A percentile compares a stretch with the other conserved stretches of the same genome.
These are phyloP conservation scores for Hypoxylon intermedium DNA, from an alignment of 495 filamentous ascomycete species.

Conservation along the genomic window DNA sequence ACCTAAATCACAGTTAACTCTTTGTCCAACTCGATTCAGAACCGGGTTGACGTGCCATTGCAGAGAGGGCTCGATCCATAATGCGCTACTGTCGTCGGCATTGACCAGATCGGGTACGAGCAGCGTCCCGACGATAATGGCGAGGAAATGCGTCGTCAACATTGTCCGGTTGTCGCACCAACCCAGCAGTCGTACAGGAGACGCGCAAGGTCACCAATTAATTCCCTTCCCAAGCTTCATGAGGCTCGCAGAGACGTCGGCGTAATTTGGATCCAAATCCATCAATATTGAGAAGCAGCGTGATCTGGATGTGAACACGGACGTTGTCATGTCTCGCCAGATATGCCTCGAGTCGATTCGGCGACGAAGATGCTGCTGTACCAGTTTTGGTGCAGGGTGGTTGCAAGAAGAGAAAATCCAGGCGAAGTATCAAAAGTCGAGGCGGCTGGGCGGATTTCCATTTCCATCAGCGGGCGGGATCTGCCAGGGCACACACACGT, in stretches of 20 bases:
- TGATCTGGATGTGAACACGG: slow-evolving; percentile 10
- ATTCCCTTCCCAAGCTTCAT: slow-evolving; percentile 41
- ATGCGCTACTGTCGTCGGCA: slow-evolving; percentile 37
- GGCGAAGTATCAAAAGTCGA: slow-evolving; percentile 27
- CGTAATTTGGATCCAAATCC: slow-evolving; percentile 28
- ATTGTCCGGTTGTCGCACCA: slow-evolving; percentile 42
- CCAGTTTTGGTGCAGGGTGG: slow-evolving; percentile 12
- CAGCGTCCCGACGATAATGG: slow-evolving; percentile 50
- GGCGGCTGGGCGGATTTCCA: slow-evolving; percentile 2
- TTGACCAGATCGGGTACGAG: slow-evolving; percentile 44
- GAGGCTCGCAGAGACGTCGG: slow-evolving; percentile 26
- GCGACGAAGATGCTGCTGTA: slow-evolving; percentile 12
- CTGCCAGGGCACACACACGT: slow-evolving; percentile 35
- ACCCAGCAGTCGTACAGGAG: slow-evolving; percentile 37
- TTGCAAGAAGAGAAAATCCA: slow-evolving; percentile 26
- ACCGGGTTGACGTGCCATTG: slow-evolving; percentile 48
- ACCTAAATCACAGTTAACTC: slow-evolving; percentile 46
- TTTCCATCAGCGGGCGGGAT: slow-evolving; percentile 35
- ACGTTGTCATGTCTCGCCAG: slow-evolving; percentile 21
- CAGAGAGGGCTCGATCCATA: slow-evolving; percentile 54
- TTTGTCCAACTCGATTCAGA: slow-evolving; percentile 12
- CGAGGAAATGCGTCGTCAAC: slow-evolving; percentile 39
- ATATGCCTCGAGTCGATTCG: slow-evolving; percentile 25
- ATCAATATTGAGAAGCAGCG: slow-evolving; percentile 27
- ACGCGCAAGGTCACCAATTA: slow-evolving; percentile 41